Evolutionary conservation across 305 asterid species (phyloP), one percentile per base, ranked within the genome.

Genomic region (Fraxinus dipetala): DNA sequence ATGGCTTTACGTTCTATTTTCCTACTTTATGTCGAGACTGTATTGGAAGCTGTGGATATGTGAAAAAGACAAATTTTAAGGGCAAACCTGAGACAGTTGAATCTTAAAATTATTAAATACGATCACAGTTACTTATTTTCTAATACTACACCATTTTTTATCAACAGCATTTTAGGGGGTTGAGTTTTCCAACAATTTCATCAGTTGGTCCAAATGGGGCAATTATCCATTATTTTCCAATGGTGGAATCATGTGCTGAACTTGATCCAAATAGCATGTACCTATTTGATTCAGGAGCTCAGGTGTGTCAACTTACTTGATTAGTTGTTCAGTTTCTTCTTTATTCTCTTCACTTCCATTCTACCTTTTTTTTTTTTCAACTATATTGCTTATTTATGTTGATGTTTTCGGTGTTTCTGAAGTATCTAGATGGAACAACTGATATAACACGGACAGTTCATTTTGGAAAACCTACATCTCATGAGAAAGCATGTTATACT

Each of bases 151-250:
- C 20, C 79, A 78, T 32, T 78, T 51, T 85, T 85, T 24, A 35
- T 77, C 79, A 63, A 82, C 93, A 95, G 98, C 90, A 93, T 86
- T 94, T 94, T 79, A 89, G 88, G 88, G 99, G 99, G 75, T 86
- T 95, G 93, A 95, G 99, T 88, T 95, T 95, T 83, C 97, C 98
- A 61, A 95, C 98, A 40, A 95, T 93, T 85, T 95, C 99, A 76
- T 95, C 98, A n/a, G 97, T 93, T 80, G 99, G 99, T 87, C 86
- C 98, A 61, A 94, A 95, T 87, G 98, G 96, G 35, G 99, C 98
- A 74, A 88, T 95, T 78, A 93, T 94, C 82, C 99, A 95, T 86
- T 95, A 94, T 86, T 69, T 78, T 70, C 98, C 99, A 18, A 92
- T 89, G 81, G 87, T 84, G 61, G 91, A 90, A 89, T 90, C 94